phyloP scores from a whole-genome alignment of 2,329 filamentous ascomycete genomes.

The Fusarium avenaceum region DNA sequence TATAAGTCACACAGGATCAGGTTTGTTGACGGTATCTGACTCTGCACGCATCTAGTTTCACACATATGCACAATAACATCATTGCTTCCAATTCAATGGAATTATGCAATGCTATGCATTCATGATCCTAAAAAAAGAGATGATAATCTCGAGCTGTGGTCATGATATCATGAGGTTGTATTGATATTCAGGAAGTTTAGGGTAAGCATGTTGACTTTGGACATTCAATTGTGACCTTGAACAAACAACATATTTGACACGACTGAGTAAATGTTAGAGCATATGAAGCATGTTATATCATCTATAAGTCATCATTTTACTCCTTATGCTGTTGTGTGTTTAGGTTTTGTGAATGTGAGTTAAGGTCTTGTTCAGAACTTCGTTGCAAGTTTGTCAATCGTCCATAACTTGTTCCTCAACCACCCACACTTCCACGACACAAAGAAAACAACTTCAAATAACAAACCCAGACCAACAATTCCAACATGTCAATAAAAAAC shows the following conservation, averaged over 20 bases:
- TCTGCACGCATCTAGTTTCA: background rate
- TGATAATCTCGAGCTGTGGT: background rate
- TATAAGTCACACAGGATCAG: background rate
- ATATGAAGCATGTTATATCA: background rate
- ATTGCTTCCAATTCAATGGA: background rate
- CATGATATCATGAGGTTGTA: background rate
- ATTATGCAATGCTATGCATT: background rate
- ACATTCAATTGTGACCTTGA: background rate
- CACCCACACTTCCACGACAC: too few species aligned
- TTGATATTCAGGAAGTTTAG: background rate
- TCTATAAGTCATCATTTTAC: accelerated
- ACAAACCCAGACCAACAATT: background rate
- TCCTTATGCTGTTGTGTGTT: background rate
- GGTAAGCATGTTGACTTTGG: background rate
- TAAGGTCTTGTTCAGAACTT: background rate
- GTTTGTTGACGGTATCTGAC: background rate
- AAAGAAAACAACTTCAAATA: background rate
- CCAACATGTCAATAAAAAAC: background rate
- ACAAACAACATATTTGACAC: background rate
- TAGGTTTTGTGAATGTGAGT: background rate
- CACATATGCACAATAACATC: background rate
- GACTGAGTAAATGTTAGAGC: background rate
- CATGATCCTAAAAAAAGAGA: background rate
- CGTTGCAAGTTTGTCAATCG: too few species aligned
- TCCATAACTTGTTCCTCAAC: too few species aligned